phyloP scores from a whole-genome alignment of 2,329 filamentous ascomycete species.

The Xylaria digitata region DNA sequence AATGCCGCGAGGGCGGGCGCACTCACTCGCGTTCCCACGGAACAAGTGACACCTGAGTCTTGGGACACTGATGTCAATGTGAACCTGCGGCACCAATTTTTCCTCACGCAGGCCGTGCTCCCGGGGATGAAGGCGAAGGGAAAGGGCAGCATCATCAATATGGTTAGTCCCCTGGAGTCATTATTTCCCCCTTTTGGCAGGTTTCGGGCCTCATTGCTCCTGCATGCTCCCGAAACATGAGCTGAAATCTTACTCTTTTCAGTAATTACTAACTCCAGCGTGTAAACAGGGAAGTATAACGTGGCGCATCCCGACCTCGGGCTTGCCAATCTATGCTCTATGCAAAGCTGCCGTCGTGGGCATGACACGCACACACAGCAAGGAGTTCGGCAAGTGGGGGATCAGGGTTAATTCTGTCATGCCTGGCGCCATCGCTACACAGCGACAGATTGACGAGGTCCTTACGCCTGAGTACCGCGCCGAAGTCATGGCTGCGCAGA shows the following conservation, averaged over 20 bases:
- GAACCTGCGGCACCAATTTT: constrained; percentile 59
- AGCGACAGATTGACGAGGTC: constrained; percentile 57
- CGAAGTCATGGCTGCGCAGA: constrained; percentile 55
- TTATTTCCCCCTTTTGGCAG: too few species aligned
- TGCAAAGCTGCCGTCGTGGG: constrained; percentile 55
- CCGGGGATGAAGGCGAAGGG: constrained; percentile 50
- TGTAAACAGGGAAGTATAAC: too few species aligned
- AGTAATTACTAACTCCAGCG: too few species aligned
- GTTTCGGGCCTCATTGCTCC: too few species aligned
- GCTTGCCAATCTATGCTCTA: constrained; percentile 52
- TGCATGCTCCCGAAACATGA: too few species aligned
- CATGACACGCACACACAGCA: constrained; percentile 53
- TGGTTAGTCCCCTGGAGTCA: too few species aligned
- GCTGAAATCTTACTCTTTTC: too few species aligned
- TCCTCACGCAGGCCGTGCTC: constrained; percentile 55
- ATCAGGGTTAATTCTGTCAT: constrained; percentile 62
- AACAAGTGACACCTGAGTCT: constrained; percentile 53
- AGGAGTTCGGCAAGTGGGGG: constrained; percentile 52
- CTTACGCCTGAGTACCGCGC: constrained; percentile 56
- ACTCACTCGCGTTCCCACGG: constrained; percentile 47
- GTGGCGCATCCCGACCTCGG: constrained; percentile 52
- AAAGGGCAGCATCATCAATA: constrained; percentile 54
- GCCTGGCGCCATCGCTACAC: constrained; percentile 60
- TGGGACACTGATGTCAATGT: constrained; percentile 58
- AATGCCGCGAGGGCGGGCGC: constrained; percentile 50